phyloP scores from a whole-genome alignment of 2,329 filamentous ascomycete genomes.

The Orbilia javanica region DNA sequence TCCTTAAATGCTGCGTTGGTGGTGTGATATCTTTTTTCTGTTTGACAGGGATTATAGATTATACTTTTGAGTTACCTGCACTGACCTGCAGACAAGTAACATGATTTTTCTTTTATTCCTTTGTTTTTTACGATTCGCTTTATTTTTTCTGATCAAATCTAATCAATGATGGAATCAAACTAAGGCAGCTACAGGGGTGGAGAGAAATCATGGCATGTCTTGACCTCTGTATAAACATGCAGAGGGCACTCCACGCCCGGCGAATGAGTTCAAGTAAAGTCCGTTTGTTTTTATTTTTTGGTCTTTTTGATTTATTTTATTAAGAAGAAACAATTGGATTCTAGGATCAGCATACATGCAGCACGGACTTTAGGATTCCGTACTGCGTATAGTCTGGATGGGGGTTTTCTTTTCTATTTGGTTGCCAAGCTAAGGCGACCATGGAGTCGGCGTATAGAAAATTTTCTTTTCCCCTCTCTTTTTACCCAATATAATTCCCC shows the following conservation, averaged over 20 bases:
- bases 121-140: background rate
- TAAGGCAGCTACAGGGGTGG: background rate
- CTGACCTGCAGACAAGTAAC: background rate
- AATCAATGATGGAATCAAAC: background rate
- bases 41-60: constrained; percentile 7
- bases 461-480: too few species aligned
- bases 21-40: constrained; percentile 35
- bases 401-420: background rate
- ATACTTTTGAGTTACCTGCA: background rate
- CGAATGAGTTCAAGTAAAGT: background rate
- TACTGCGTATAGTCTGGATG: background rate
- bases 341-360: background rate
- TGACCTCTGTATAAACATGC: background rate
- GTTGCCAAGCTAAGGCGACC: background rate
- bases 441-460: constrained; percentile 5
- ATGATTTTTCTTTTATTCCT: constrained; percentile 6
- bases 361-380: constrained; percentile 17
- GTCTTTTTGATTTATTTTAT: too few species aligned
- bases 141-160: background rate
- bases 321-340: background rate
- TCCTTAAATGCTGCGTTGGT: constrained; percentile 27
- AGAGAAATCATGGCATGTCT: background rate
- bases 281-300: background rate
- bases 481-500: constrained; percentile 18
- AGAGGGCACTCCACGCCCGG: background rate